Conservation (phyloP, 257 asterid genomes). For the Nemophila menziesii region DNA sequence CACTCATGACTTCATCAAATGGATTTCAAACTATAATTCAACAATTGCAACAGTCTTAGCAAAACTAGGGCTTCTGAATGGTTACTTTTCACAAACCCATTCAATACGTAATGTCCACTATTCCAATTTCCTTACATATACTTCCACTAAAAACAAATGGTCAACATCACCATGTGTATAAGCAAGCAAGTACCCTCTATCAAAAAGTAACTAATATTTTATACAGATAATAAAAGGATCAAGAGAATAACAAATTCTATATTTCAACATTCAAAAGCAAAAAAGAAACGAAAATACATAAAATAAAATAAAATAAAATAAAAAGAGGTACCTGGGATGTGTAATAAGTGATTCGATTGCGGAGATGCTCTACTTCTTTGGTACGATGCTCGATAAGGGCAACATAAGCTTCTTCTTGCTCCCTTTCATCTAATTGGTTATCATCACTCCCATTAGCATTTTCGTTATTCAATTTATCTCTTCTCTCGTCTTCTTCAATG, state of each 20-base stretch:
- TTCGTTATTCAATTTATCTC: neutral
- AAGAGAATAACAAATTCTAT: neutral
- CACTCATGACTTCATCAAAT: too few relatives aligned
- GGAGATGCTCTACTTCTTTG: conserved; percentile 72
- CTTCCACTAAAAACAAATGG: neutral
- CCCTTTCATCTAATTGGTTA: conserved; percentile 22
- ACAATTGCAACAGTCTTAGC: neutral
- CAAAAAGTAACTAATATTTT: neutral
- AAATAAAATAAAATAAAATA: neutral
- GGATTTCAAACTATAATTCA: too few relatives aligned
- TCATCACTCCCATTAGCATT: neutral
- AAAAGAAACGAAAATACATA: neutral
- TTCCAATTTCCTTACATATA: too few relatives aligned
- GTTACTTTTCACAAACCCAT: neutral
- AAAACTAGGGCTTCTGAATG: neutral
- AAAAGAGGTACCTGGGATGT: conserved; percentile 40
- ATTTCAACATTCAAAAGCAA: neutral
- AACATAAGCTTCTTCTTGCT: conserved; percentile 63
- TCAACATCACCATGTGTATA: too few relatives aligned
- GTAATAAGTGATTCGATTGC: conserved; percentile 56
- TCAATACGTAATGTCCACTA: neutral
- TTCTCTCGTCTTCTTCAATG: conserved; percentile 1
- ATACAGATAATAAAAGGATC: too few relatives aligned
- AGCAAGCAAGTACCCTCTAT: neutral
- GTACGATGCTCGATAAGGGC: conserved; percentile 71